phyloP scores from a whole-genome alignment of 225 moss, liverwort and hornwort genomes.

The Polytrichum formosum region DNA sequence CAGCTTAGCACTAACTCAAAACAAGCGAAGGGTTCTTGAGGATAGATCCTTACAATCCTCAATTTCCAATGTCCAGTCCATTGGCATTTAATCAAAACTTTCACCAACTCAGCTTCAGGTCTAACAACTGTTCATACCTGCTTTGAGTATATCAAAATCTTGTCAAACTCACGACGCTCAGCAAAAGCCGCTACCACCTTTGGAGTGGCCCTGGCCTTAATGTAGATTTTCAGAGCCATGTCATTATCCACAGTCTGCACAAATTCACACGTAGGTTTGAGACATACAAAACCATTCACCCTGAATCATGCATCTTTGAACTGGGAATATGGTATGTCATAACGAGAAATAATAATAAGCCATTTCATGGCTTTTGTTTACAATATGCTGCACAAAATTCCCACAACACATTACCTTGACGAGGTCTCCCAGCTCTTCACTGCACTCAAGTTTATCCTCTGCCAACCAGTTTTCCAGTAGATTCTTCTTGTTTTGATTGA shows the following conservation, averaged over 20 bases:
- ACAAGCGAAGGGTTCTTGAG: too few relatives aligned
- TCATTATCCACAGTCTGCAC: constrained; percentile 82
- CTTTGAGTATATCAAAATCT: constrained; percentile 85
- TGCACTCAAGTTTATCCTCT: constrained; percentile 84
- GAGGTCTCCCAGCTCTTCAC: constrained; percentile 80
- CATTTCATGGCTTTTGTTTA: too few relatives aligned
- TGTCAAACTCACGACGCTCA: constrained; percentile 83
- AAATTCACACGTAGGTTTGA: neutral
- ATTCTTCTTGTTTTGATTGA: constrained; percentile 83
- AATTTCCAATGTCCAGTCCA: too few relatives aligned
- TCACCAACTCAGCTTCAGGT: too few relatives aligned
- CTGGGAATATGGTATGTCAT: too few relatives aligned
- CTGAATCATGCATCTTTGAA: too few relatives aligned
- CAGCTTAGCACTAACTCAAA: too few relatives aligned
- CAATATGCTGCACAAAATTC: too few relatives aligned
- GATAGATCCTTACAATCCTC: too few relatives aligned
- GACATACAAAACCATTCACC: too few relatives aligned
- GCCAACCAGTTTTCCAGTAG: constrained; percentile 82
- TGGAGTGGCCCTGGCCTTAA: constrained; percentile 84
- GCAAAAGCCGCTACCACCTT: constrained; percentile 84
- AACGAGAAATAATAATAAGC: too few relatives aligned
- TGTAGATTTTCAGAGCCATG: constrained; percentile 79
- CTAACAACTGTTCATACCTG: constrained; percentile 30
- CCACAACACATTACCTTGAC: constrained; percentile 46
- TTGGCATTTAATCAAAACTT: too few relatives aligned